These are phyloP conservation scores for Pisolithus orientalis DNA, from an alignment of 768 basidiomycete species.

Conservation along the genomic window DNA sequence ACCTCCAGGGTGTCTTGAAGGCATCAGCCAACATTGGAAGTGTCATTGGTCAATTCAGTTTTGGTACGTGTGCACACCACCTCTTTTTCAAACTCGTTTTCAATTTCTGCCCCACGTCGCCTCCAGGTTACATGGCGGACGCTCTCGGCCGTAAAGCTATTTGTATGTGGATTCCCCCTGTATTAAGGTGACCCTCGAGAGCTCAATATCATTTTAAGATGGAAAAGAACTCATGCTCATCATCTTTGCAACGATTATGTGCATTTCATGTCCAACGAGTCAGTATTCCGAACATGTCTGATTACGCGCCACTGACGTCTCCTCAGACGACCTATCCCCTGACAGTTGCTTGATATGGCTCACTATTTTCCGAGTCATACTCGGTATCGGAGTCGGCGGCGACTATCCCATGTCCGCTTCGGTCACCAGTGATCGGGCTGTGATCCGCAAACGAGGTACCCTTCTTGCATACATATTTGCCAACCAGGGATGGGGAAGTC, in stretches of 20 bases:
- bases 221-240: slow-evolving; percentile 79
- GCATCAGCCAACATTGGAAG: slow-evolving; percentile 67
- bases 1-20: slow-evolving; percentile 58
- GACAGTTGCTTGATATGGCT: slow-evolving; percentile 55
- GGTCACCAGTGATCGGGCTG: slow-evolving; percentile 60
- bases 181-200: background rate
- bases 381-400: slow-evolving; percentile 75
- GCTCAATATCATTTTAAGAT: slow-evolving; percentile 32
- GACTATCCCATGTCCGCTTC: slow-evolving; percentile 77
- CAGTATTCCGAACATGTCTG: background rate
- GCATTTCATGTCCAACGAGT: slow-evolving; percentile 60
- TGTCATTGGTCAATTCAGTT: slow-evolving; percentile 62
- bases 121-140: slow-evolving; percentile 56
- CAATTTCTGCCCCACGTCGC: background rate
- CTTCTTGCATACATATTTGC: slow-evolving; percentile 74
- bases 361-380: slow-evolving; percentile 58
- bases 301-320: background rate
- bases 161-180: slow-evolving; percentile 31
- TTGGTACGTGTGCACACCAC: slow-evolving; percentile 34
- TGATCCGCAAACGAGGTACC: slow-evolving; percentile 60
- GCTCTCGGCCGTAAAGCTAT: slow-evolving; percentile 63
- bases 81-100: background rate
- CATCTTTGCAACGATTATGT: slow-evolving; percentile 70
- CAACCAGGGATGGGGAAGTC: slow-evolving; percentile 73
- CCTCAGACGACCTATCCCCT: slow-evolving; percentile 43